Conservation (phyloP, 352 stramenopile genomes). For the Phytopythium oedochilum region DNA sequence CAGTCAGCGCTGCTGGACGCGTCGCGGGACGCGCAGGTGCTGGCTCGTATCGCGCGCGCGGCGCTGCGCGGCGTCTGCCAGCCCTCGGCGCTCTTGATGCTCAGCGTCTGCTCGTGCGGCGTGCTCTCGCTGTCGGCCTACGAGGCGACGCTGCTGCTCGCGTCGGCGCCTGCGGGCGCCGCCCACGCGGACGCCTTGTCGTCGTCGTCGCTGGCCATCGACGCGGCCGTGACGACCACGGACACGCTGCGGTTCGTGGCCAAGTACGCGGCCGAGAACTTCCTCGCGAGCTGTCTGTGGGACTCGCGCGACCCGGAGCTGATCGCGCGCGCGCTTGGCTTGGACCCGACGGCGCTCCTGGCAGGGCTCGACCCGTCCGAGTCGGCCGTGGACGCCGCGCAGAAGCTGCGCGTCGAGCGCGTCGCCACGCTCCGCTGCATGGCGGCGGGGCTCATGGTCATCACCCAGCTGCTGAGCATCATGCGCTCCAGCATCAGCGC, state of each 20-base stretch:
- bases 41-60: conserved; percentile 34
- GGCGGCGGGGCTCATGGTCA: conserved; percentile 57
- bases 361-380: conserved; percentile 22
- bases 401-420: conserved; percentile 34
- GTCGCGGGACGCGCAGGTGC: conserved; percentile 36
- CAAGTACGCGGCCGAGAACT: conserved; percentile 59
- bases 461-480: conserved; percentile 64
- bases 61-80: conserved; percentile 41
- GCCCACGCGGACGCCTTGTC: background rate
- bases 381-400: conserved; percentile 26
- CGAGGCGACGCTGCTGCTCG: conserved; percentile 39
- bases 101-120: conserved; percentile 38
- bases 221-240: conserved; percentile 5
- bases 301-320: conserved; percentile 39
- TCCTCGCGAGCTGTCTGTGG: conserved; percentile 63
- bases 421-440: conserved; percentile 43
- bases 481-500: conserved; percentile 38
- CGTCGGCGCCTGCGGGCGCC: conserved; percentile 12
- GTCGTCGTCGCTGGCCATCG: no score
- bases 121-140: conserved; percentile 45
- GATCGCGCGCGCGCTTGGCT: conserved; percentile 32
- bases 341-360: conserved; percentile 32
- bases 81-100: conserved; percentile 34
- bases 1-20: conserved; percentile 19
- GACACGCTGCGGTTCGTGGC: conserved; percentile 41